Percentiles rank a stretch among this genome's conserved stretches.
Evolutionary conservation across 805 yeast species (phyloP).

Genomic region (Pichia scutulata): DNA sequence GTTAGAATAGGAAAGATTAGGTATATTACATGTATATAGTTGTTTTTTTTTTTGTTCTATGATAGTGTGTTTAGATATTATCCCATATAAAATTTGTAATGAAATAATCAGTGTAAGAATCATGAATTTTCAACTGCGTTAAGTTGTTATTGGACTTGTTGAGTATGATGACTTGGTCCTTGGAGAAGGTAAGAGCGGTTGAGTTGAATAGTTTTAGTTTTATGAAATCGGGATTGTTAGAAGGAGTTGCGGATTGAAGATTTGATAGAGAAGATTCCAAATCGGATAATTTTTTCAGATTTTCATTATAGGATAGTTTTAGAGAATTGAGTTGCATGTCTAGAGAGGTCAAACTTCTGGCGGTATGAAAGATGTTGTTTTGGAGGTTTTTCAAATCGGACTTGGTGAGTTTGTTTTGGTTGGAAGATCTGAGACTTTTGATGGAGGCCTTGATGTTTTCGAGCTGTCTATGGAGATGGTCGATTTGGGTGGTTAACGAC

Average conservation of each 20-base stretch:
- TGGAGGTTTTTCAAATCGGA: conserved; percentile 31
- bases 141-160: conserved; percentile 40
- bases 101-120: conserved; percentile 56
- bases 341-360: conserved; percentile 45
- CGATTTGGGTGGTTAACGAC: neutral
- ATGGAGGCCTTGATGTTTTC: conserved; percentile 6
- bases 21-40: neutral
- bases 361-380: conserved; percentile 40
- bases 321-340: conserved; percentile 37
- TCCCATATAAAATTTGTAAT: conserved; percentile 79
- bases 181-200: conserved; percentile 47
- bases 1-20: too few species aligned
- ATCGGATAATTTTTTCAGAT: conserved; percentile 30
- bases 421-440: neutral
- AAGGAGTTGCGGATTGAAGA: conserved; percentile 19
- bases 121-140: conserved; percentile 43
- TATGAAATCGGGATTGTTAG: conserved; percentile 30
- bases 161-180: conserved; percentile 39
- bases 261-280: conserved; percentile 23
- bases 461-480: conserved; percentile 5
- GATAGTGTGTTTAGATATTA: conserved; percentile 27
- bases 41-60: neutral
- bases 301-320: conserved; percentile 30
- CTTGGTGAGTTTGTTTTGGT: conserved; percentile 17
- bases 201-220: conserved; percentile 54